Base-by-base conservation (phyloP, 345 rosid species). In the Adansonia digitata region DNA sequence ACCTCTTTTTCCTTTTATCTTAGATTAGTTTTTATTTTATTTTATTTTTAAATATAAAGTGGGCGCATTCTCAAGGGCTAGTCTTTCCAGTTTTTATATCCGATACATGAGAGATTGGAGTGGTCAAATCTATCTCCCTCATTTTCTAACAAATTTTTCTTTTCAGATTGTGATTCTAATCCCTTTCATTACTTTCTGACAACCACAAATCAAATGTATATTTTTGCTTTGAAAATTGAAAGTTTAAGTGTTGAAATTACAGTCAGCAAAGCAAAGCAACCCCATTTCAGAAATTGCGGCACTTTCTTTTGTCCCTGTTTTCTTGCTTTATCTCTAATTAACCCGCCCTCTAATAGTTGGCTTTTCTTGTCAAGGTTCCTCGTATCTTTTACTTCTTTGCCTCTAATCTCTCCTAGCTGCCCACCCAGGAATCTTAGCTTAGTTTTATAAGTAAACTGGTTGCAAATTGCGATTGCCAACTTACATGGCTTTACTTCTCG, bases 11-110 rank as follows among this genome's bases (percentile, higher is more conserved):
- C 22, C 39, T n/a, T 42, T 24, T 0, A 42, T 12, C 51, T 2
- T 7, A 42, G 9, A 6, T 24, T 64, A 35, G 69, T 1, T n/a
- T 63, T 4, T 13, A 5, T 40, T 34, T 29, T 7, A 24, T 24
- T n/a, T n/a, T n/a, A n/a, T n/a, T n/a, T 26, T 40, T 31, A 7
- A 55, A 26, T 20, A 9, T 27, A 61, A 77, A 80, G 65, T 18
- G 35, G 13, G 37, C 5, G 37, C 57, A 57, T 64, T 46, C 60
- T 78, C 42, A 42, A 3, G 60, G 63, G 74, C 74, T 70, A 52
- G 52, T 74, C 65, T 78, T 76, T 71, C 26, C 29, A 20, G 75
- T 67, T 59, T 65, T 29, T 24, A 46, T n/a, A n/a, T n/a, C n/a
- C n/a, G n/a, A n/a, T n/a, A n/a, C n/a, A n/a, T n/a, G n/a, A 45